Percentiles rank a stretch among this genome's conserved stretches.
phyloP scores from a whole-genome alignment of 768 basidiomycete genomes.

The Hemileccinum rubropunctum region DNA sequence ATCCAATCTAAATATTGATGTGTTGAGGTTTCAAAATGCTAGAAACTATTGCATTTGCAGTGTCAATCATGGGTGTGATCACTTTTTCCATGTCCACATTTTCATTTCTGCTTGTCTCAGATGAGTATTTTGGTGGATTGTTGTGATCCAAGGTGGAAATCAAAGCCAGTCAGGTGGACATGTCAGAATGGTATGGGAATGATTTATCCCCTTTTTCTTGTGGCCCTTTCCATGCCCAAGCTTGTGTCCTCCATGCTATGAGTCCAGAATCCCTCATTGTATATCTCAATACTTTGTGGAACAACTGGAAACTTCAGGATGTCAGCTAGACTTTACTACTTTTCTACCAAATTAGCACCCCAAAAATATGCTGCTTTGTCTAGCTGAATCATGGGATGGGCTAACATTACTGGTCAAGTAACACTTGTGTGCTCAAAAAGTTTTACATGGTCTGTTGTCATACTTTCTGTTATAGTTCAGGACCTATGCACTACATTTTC shows the following conservation, averaged over 20 bases:
- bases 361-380: slow-evolving; percentile 57
- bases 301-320: slow-evolving; percentile 43
- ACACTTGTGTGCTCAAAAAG: slow-evolving; percentile 73
- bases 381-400: slow-evolving; percentile 62
- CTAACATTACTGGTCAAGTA: slow-evolving; percentile 72
- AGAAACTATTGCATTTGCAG: slow-evolving; percentile 64
- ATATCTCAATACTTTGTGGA: too few species aligned
- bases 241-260: slow-evolving; percentile 75
- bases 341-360: slow-evolving; percentile 71
- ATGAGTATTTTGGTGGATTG: slow-evolving; percentile 31
- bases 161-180: slow-evolving; percentile 51
- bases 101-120: slow-evolving; percentile 59
- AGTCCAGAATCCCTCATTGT: slow-evolving; percentile 27
- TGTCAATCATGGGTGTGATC: slow-evolving; percentile 72
- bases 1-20: too few species aligned
- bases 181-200: slow-evolving; percentile 78
- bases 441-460: slow-evolving; percentile 57
- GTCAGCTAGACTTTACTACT: slow-evolving; percentile 77
- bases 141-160: background rate
- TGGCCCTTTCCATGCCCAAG: slow-evolving; percentile 73
- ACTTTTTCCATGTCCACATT: slow-evolving; percentile 66
- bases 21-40: slow-evolving; percentile 32
- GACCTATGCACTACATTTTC: too few species aligned
- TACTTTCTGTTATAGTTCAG: too few species aligned
- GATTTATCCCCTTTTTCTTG: slow-evolving; percentile 70